Base-by-base conservation (phyloP, 495 filamentous ascomycete genomes). In the Hypoxylon subgilvum region DNA sequence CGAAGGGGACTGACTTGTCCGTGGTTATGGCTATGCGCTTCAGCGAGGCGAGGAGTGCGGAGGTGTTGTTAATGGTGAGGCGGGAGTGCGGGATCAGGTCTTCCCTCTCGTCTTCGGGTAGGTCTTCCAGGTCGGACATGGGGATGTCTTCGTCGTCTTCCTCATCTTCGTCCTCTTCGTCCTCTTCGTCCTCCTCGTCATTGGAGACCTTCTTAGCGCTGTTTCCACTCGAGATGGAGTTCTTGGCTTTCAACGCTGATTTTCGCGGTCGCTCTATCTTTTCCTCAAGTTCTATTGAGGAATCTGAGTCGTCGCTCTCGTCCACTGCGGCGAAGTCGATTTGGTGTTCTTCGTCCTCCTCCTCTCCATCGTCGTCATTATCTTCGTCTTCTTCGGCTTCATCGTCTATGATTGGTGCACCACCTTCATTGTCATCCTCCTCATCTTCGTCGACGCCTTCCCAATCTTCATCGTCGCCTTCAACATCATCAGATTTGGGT, bases 21-120 rank as follows among this genome's bases (percentile, higher is more conserved):
- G 78, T 80, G 49, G 89, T 83, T 58, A 90, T 71, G 39, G 77
- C 72, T 66, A 98, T 91, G 65, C 90, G 89, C 64, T 87, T 88
- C 48, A 91, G 79, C 22, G 89, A 82, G 55, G 86, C 75, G 50
- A 79, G 84, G 28, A 98, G 89, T 16, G 91, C 94, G 50, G 89
- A 75, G 44, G 89, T 90, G 78, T 98, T 98, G 81, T 98, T 97
- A 77, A 97, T 97, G 36, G 92, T 97, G 59, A 96, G 86, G 61
- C 93, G 91, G 68, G 94, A 90, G 72, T 95, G 87, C 13, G 91
- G 88, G 44, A 94, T 80, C 6, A 96, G 76, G 64, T 96, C 93
- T 58, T 88, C 91, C 63, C 85, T 87, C 55, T 94, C 90, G 65
- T 89, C 88, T 18, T 86, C 87, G 27, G 86, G 84, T 16, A 96